phyloP scores from a whole-genome alignment of 768 basidiomycete genomes.

The Psilocybe tampanensis region DNA sequence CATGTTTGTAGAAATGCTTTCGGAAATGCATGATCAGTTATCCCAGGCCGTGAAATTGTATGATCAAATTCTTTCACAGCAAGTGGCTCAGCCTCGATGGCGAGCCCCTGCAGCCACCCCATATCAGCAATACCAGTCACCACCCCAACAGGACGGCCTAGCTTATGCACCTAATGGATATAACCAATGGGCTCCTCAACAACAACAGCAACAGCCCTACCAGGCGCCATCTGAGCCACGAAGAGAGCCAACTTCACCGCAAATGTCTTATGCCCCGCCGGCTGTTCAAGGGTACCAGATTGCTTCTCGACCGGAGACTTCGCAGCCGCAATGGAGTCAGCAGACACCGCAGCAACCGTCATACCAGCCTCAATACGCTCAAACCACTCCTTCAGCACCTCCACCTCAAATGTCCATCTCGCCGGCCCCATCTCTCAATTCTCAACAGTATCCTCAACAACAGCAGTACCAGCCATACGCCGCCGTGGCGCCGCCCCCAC shows the following conservation, averaged over 20 bases:
- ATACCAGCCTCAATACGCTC: slow-evolving; percentile 3
- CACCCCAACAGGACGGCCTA: slow-evolving; percentile 32
- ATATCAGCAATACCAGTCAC: slow-evolving; percentile 33
- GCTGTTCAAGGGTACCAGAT: slow-evolving; percentile 24
- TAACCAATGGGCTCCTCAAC: slow-evolving; percentile 37
- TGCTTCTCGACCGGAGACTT: slow-evolving; percentile 9
- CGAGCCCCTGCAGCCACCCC: slow-evolving; percentile 38
- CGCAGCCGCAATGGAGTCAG: slow-evolving; percentile 17
- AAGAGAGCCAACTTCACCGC: slow-evolving; percentile 20
- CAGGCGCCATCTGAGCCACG: slow-evolving; percentile 18
- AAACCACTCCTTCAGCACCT: not conserved
- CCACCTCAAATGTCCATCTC: slow-evolving; percentile 3
- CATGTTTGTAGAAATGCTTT: slow-evolving; percentile 65
- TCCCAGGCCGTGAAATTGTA: slow-evolving; percentile 92
- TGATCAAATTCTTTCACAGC: slow-evolving; percentile 84
- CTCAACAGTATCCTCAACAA: slow-evolving; percentile 11
- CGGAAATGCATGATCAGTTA: slow-evolving; percentile 94
- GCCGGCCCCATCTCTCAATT: slow-evolving; percentile 6
- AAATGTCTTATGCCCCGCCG: slow-evolving; percentile 11
- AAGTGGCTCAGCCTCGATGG: slow-evolving; percentile 76
- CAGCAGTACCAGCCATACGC: slow-evolving; percentile 28
- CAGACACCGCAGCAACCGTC: slow-evolving; percentile 11
- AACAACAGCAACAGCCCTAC: slow-evolving; percentile 20
- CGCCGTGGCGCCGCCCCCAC: not conserved
- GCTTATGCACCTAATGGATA: slow-evolving; percentile 30